Percentiles rank a stretch among this genome's conserved stretches.
Conservation (phyloP, 768 basidiomycete species). For the Phanerochaete carnosa region DNA sequence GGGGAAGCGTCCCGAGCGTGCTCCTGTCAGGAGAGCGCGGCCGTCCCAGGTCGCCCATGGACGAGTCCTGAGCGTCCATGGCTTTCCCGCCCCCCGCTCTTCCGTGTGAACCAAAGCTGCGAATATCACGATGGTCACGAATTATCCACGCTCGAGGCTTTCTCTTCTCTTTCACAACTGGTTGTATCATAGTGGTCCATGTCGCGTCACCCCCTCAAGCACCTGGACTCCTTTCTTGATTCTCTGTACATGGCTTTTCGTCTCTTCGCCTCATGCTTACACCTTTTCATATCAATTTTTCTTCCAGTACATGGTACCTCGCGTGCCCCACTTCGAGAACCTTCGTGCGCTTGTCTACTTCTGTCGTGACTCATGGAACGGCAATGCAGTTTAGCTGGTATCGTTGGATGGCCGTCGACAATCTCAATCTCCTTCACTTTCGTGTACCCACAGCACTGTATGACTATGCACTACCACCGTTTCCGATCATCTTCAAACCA, state of each 20-base stretch:
- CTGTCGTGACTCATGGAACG: not conserved
- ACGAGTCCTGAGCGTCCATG: constrained; percentile 3
- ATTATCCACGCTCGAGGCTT: not conserved
- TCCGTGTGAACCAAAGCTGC: not conserved
- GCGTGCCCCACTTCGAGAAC: not conserved
- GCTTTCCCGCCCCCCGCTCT: not conserved
- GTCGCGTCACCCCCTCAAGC: not conserved
- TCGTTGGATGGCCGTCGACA: not conserved
- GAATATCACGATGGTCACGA: not conserved
- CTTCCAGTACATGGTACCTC: not conserved
- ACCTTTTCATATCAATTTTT: not conserved
- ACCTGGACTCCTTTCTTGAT: not conserved
- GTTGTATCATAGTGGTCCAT: constrained; percentile 1
- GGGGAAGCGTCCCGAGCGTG: constrained; percentile 9
- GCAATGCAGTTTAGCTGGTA: not conserved
- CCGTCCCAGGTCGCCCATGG: constrained; percentile 4
- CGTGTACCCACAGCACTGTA: constrained; percentile 11
- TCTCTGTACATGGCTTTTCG: not conserved
- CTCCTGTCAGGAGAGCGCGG: not conserved
- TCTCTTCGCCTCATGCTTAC: not conserved
- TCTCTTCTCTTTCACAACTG: not conserved
- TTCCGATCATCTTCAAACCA: no score
- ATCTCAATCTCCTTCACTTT: constrained; percentile 1
- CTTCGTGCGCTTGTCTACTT: no score
- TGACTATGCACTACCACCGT: constrained; percentile 9